Evolutionary conservation across 2,329 filamentous ascomycete species (phyloP), one percentile per base, ranked within the genome.

Genomic region (Gyromitra esculenta): DNA sequence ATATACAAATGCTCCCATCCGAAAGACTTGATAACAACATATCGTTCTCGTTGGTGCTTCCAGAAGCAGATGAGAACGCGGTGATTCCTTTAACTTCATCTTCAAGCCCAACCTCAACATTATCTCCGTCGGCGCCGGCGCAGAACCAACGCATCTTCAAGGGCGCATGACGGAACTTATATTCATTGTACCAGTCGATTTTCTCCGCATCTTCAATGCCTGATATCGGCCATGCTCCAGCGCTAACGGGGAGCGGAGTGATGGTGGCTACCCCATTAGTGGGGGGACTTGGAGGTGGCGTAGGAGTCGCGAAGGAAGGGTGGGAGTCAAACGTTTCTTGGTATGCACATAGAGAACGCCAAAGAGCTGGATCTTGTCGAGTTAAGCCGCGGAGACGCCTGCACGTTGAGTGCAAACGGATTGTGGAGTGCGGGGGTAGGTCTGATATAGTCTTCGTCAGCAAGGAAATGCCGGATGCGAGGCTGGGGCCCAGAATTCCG

Each of bases 141-240:
- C 72, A 73, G 41, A 79, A 63, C 78, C 78, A 79, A 18, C 70
- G 68, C 77, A 76, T 79, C 48, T 62, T 75, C 45, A 77, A 54
- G 11, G 73, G 77, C 1, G 79, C 77, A 77, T 80, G 67, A 4
- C 80, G 79, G 31, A 80, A 81, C 50, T 79, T 79, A 45, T 79
- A 81, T 64, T 81, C 80, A 45, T 78, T 79, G 59, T 81, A 81
- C 80, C 80, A 81, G 65, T 81, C 80, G 18, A 81, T 77, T 31
- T 80, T 77, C 31, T 78, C 77, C 1, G 75, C 31, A 5, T 79
- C 77, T 5, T 52, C 57, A 9, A 76, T 71, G 11, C 72, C 72
- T 50, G 72, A 39, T 56, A 56, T 50, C 1, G 76, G 76, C 76
- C 76, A 78, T n/a, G 65, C 66, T n/a, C 50, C 52, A 39, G 65